phyloP scores from a whole-genome alignment of 805 yeast species.

The Candida sithepensis region DNA sequence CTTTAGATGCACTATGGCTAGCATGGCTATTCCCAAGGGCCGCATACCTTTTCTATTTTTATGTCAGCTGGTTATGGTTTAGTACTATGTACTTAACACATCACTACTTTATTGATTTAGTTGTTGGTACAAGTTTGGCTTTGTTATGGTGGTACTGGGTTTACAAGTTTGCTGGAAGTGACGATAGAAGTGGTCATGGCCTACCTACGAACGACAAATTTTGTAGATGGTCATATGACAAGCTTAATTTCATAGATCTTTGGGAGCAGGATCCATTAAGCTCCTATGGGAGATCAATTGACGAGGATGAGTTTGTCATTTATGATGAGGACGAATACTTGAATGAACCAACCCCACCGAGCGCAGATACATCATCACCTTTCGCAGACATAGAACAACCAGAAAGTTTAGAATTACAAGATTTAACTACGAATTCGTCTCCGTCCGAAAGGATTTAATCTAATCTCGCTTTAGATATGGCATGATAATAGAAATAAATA shows the following conservation, averaged over 20 bases:
- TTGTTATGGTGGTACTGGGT: slow-evolving; percentile 58
- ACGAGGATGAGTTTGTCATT: slow-evolving; percentile 13
- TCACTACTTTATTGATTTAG: slow-evolving; percentile 90
- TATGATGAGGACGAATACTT: slow-evolving; percentile 14
- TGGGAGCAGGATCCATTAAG: slow-evolving; percentile 22
- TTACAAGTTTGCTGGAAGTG: slow-evolving; percentile 59
- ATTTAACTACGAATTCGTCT: slow-evolving; percentile 3
- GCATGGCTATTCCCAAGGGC: slow-evolving; percentile 75
- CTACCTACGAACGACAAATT: slow-evolving; percentile 11
- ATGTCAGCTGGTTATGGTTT: slow-evolving; percentile 98
- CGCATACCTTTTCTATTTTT: slow-evolving; percentile 62
- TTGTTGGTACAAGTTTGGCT: slow-evolving; percentile 89
- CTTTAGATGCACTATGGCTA: slow-evolving; percentile 87
- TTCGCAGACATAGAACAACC: not conserved
- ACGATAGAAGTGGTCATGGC: slow-evolving; percentile 29
- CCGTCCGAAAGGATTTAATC: not conserved
- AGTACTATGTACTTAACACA: slow-evolving; percentile 96
- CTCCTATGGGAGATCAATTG: not conserved
- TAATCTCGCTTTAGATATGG: not conserved
- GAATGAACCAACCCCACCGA: slow-evolving; percentile 1
- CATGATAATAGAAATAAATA: not conserved
- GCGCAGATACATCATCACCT: slow-evolving; percentile 9
- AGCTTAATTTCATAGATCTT: slow-evolving; percentile 6
- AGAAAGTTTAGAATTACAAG: slow-evolving; percentile 16
- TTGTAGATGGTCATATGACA: slow-evolving; percentile 23